phyloP scores from a whole-genome alignment of 2,329 filamentous ascomycete genomes.

The Colletotrichum tamarilloi region DNA sequence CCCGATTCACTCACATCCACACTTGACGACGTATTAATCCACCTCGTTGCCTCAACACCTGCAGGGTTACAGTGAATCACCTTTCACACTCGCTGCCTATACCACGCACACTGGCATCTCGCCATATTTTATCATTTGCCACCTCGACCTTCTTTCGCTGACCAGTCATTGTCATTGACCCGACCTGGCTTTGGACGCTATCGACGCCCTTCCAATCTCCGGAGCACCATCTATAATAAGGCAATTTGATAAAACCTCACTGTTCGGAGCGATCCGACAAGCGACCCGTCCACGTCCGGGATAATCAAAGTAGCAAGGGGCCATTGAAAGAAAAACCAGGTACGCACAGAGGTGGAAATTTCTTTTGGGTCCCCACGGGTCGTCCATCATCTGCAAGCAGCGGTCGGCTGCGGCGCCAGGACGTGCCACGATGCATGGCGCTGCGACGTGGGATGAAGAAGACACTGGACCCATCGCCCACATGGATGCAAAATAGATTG shows the following conservation, averaged over 20 bases:
- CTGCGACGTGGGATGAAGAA: conserved; percentile 27
- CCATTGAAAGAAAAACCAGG: conserved; percentile 2
- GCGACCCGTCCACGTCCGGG: conserved; percentile 4
- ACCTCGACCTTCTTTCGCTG: background rate
- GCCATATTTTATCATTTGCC: background rate
- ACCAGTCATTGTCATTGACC: background rate
- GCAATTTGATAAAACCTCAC: conserved; percentile 10
- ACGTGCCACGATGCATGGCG: conserved; percentile 22
- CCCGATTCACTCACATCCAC: background rate
- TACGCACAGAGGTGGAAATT: conserved; percentile 20
- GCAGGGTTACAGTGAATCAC: background rate
- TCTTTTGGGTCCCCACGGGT: background rate
- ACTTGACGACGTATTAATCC: background rate
- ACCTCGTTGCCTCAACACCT: background rate
- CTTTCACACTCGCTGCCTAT: background rate
- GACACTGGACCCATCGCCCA: conserved; percentile 8
- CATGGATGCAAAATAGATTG: conserved; percentile 1
- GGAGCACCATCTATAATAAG: background rate
- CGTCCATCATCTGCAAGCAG: conserved; percentile 16
- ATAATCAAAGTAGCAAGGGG: conserved; percentile 18
- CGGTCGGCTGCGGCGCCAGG: conserved; percentile 10
- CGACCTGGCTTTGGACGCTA: conserved; percentile 17
- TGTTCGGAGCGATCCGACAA: background rate
- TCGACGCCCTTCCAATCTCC: conserved; percentile 24
- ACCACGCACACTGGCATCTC: background rate